Conservation (phyloP, 768 basidiomycete genomes). For the Scleroderma bovista region DNA sequence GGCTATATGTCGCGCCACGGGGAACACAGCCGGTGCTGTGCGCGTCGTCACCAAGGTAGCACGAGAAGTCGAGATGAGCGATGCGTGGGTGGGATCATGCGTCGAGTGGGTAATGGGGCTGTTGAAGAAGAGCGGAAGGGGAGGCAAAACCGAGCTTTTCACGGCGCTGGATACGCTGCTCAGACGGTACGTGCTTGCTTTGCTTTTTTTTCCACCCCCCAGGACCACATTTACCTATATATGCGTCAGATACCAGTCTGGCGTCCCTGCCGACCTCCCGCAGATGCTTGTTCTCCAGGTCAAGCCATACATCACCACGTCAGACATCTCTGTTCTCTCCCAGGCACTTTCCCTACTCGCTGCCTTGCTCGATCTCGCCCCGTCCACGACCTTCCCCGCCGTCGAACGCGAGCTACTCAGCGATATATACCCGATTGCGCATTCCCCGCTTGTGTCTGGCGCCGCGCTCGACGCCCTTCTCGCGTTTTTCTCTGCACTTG, state of each 20-base stretch:
- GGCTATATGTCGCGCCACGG: conserved; percentile 62
- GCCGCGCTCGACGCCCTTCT: conserved; percentile 77
- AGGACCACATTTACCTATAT: background rate
- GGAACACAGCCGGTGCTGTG: conserved; percentile 71
- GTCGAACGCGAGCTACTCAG: conserved; percentile 66
- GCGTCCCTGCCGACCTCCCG: conserved; percentile 54
- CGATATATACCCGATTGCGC: conserved; percentile 64
- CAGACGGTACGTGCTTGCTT: conserved; percentile 42
- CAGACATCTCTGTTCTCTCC: conserved; percentile 75
- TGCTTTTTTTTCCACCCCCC: background rate
- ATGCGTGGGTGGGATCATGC: conserved; percentile 78
- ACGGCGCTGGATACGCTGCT: conserved; percentile 68
- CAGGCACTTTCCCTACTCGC: conserved; percentile 64
- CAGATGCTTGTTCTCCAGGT: conserved; percentile 65
- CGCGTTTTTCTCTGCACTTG: conserved; percentile 76
- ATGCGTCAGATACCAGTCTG: conserved; percentile 37
- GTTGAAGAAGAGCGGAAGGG: conserved; percentile 71
- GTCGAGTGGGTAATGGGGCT: conserved; percentile 75
- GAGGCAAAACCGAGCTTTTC: conserved; percentile 78
- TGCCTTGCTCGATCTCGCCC: conserved; percentile 63
- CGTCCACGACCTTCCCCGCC: conserved; percentile 63
- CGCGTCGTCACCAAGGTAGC: conserved; percentile 83
- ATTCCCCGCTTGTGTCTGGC: conserved; percentile 75
- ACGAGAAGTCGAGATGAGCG: conserved; percentile 59
- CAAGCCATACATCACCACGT: conserved; percentile 64